Evolutionary conservation across 1,284 basidiomycete species (phyloP).

Genomic region (Ceratobasidium sp.): DNA sequence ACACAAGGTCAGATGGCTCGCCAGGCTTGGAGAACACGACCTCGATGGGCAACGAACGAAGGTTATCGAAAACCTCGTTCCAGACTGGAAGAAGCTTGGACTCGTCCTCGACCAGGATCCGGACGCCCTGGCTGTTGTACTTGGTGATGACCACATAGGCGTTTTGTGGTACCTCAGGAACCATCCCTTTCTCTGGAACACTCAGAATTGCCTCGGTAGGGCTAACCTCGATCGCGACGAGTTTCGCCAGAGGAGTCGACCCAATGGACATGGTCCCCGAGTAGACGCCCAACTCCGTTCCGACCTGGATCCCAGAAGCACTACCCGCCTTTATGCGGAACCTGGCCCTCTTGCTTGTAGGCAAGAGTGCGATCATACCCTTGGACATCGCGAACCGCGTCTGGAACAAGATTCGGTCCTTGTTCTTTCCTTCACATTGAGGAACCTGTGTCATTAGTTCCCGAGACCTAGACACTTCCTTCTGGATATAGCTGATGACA

Average conservation of each 20-base stretch:
- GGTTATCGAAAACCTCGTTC: neutral
- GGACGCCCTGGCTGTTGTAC: neutral
- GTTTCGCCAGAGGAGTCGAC: neutral
- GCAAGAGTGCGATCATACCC: slow-evolving; percentile 5
- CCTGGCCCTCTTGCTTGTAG: neutral
- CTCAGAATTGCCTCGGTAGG: neutral
- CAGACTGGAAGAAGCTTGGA: neutral
- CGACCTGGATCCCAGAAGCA: neutral
- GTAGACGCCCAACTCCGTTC: slow-evolving; percentile 20
- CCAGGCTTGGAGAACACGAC: slow-evolving; percentile 6
- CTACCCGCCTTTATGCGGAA: slow-evolving; percentile 8
- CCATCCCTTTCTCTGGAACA: neutral
- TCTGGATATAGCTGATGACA: no score
- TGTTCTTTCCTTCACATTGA: slow-evolving; percentile 25
- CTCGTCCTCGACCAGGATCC: neutral
- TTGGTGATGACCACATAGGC: slow-evolving; percentile 17
- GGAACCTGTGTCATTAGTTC: neutral
- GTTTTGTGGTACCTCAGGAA: neutral
- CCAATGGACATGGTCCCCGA: neutral
- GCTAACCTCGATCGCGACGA: neutral
- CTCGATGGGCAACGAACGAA: neutral
- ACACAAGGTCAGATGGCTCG: slow-evolving; percentile 8
- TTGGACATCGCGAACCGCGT: slow-evolving; percentile 9
- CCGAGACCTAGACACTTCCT: neutral
- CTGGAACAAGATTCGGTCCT: slow-evolving; percentile 5